Evolutionary conservation across 768 basidiomycete species (phyloP).

Genomic region (Lanmaoa pseudosensibilis): DNA sequence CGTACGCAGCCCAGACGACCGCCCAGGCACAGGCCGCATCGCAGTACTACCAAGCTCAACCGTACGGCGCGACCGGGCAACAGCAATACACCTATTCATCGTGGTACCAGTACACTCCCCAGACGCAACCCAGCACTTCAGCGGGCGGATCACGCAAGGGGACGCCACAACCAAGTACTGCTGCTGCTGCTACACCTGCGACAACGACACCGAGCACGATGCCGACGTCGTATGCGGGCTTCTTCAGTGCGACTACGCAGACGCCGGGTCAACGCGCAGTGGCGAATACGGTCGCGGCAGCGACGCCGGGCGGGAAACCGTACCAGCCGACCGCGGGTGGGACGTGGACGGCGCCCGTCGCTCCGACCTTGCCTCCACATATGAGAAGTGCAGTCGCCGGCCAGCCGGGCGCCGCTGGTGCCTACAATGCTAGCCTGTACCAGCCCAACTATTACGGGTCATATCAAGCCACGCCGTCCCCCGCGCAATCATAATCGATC

Average conservation of each 20-base stretch:
- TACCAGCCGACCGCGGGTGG: conserved; percentile 29
- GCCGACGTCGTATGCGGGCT: conserved; percentile 41
- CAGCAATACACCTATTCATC: conserved; percentile 44
- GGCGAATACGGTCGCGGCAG: conserved; percentile 50
- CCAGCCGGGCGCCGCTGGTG: conserved; percentile 22
- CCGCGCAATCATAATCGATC: conserved; percentile 28
- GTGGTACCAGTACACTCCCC: conserved; percentile 46
- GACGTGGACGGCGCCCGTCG: conserved; percentile 28
- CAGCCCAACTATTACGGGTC: conserved; percentile 34
- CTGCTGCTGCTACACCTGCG: conserved; percentile 22
- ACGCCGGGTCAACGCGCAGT: conserved; percentile 47
- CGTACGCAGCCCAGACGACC: conserved; percentile 26
- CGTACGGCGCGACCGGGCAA: conserved; percentile 37
- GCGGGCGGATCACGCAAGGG: conserved; percentile 38
- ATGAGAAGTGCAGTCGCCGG: conserved; percentile 32
- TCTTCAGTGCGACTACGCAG: conserved; percentile 37
- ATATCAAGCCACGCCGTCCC: conserved; percentile 34
- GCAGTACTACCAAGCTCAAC: conserved; percentile 39
- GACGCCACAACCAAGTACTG: conserved; percentile 44
- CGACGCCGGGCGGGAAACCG: conserved; percentile 29
- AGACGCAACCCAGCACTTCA: conserved; percentile 21
- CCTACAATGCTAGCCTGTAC: conserved; percentile 23
- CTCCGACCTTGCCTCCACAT: conserved; percentile 45
- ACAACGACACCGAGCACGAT: conserved; percentile 30
- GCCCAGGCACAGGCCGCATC: conserved; percentile 28